phyloP scores from a whole-genome alignment of 306 rosid genomes.

The Sechiopsis laciniata region DNA sequence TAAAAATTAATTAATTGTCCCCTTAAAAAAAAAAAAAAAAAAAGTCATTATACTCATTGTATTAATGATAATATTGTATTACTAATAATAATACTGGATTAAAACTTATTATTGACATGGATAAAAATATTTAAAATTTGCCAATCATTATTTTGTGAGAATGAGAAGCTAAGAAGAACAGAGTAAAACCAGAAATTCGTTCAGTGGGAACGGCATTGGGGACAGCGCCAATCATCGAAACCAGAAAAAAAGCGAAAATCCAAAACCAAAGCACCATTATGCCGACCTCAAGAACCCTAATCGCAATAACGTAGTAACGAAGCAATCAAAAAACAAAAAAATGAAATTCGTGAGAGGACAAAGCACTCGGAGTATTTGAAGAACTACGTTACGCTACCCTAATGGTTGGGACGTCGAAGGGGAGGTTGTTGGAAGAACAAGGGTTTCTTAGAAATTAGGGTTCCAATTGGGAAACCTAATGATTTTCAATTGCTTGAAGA shows the following conservation, averaged over 20 bases:
- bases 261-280: constrained; percentile 27
- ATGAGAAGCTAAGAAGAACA: no score
- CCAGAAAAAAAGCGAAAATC: constrained; percentile 29
- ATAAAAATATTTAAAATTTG: no score
- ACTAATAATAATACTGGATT: no score
- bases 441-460: constrained; percentile 40
- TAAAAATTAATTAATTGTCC: no score
- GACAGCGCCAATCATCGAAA: constrained; percentile 32
- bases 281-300: neutral
- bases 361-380: constrained; percentile 23
- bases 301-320: neutral
- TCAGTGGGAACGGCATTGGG: constrained; percentile 35
- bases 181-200: constrained; percentile 41
- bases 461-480: constrained; percentile 22
- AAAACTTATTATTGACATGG: no score
- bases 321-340: no score
- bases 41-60: no score
- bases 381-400: neutral
- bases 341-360: constrained; percentile 19
- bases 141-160: no score
- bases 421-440: constrained; percentile 35
- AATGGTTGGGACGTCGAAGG: constrained; percentile 43
- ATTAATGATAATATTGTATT: no score
- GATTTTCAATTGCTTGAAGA: constrained; percentile 44
- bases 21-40: no score